Conservation (phyloP, 2,329 filamentous ascomycete genomes). For the Madurella fahalii region DNA sequence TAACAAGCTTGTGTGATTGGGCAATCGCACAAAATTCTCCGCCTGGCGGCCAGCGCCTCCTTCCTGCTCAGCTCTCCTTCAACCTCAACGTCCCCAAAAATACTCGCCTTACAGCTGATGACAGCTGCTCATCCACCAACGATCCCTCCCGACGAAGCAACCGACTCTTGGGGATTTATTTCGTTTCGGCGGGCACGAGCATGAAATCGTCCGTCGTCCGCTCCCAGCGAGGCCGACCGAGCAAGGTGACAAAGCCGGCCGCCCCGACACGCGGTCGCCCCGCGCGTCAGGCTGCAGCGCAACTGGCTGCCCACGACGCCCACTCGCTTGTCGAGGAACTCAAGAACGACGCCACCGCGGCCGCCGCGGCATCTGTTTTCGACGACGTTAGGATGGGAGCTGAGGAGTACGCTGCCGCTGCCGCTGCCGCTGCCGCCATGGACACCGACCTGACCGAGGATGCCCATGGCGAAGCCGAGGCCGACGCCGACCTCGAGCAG, state of each 20-base stretch:
- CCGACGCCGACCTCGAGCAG: constrained; percentile 25
- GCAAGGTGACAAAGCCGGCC: constrained; percentile 42
- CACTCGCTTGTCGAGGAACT: constrained; percentile 26
- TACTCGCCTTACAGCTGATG: constrained; percentile 25
- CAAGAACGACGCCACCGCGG: constrained; percentile 19
- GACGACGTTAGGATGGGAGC: constrained; percentile 21
- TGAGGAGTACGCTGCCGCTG: constrained; percentile 30
- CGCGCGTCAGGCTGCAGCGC: constrained; percentile 22
- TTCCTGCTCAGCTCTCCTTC: constrained; percentile 9
- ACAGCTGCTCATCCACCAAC: constrained; percentile 25
- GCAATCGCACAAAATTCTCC: constrained; percentile 17
- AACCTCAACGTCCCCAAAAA: constrained; percentile 19
- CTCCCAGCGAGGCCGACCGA: constrained; percentile 36
- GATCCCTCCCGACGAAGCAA: constrained; percentile 14
- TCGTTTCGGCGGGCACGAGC: constrained; percentile 15
- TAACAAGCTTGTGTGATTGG: constrained; percentile 12
- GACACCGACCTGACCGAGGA: constrained; percentile 24
- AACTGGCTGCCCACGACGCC: constrained; percentile 16
- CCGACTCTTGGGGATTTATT: constrained; percentile 9
- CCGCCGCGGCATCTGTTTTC: constrained; percentile 26
- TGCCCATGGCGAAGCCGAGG: constrained; percentile 23
- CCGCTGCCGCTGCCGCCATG: constrained; percentile 33
- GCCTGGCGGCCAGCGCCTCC: constrained; percentile 10
- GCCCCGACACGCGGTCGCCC: constrained; percentile 28
- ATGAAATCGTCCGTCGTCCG: constrained; percentile 24